Evolutionary conservation across 2,329 filamentous ascomycete species (phyloP).

Genomic region (Aspergillus clavatus): DNA sequence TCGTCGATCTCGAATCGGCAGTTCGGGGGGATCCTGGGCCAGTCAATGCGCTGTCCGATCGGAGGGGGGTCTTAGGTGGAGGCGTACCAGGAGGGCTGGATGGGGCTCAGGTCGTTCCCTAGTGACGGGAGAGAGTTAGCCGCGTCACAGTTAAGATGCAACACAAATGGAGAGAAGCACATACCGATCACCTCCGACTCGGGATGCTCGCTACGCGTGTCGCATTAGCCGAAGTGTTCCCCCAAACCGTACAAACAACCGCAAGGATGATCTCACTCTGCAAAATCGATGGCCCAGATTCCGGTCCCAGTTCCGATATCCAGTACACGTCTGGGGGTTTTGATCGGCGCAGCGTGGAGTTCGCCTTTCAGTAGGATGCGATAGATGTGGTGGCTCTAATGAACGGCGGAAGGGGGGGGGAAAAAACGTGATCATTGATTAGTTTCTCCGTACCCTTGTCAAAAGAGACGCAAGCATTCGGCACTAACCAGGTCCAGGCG

Average conservation of each 20-base stretch:
- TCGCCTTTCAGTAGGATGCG: slow-evolving; percentile 29
- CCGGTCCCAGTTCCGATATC: slow-evolving; percentile 36
- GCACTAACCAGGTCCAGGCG: slow-evolving; percentile 30
- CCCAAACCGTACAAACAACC: neutral
- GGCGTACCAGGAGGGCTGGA: slow-evolving; percentile 28
- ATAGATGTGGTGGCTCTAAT: slow-evolving; percentile 34
- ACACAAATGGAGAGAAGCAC: no score
- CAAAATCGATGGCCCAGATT: slow-evolving; percentile 36
- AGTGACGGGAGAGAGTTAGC: slow-evolving; percentile 2
- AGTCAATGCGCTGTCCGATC: slow-evolving; percentile 2
- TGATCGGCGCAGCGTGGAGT: slow-evolving; percentile 23
- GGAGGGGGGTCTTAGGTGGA: neutral
- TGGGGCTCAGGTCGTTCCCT: slow-evolving; percentile 31
- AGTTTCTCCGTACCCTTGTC: neutral
- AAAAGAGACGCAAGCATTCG: neutral
- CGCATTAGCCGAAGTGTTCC: neutral
- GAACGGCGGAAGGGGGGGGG: no score
- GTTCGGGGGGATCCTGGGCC: slow-evolving; percentile 29
- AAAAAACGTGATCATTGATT: slow-evolving; percentile 1
- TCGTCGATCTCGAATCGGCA: slow-evolving; percentile 33
- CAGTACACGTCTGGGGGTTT: slow-evolving; percentile 24
- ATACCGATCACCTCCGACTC: slow-evolving; percentile 29
- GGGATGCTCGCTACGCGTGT: slow-evolving; percentile 20
- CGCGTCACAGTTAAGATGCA: no score
- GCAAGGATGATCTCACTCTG: slow-evolving; percentile 24